A percentile compares a stretch with the other conserved stretches of the same genome.
Conservation (phyloP, 768 basidiomycete species). For the Phylloporus sp. region DNA sequence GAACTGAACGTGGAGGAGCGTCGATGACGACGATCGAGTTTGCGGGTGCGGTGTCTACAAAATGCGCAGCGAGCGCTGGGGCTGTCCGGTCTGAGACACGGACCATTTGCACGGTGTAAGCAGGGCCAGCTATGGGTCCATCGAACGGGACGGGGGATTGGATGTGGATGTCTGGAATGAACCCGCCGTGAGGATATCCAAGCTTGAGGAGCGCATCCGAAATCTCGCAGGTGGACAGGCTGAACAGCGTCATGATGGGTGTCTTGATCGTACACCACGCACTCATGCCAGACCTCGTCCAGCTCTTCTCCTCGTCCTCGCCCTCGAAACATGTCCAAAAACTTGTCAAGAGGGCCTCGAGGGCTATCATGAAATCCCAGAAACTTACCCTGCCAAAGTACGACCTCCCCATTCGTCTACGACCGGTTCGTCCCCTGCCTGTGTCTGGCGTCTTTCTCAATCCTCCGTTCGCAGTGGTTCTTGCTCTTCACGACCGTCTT, state of each 20-base stretch:
- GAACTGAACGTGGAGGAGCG: conserved; percentile 60
- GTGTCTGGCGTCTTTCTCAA: conserved; percentile 7
- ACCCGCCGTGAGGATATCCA: conserved; percentile 64
- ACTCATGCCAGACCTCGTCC: conserved; percentile 11
- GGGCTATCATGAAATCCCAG: conserved; percentile 70
- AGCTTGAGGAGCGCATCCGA: conserved; percentile 89
- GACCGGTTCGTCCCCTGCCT: conserved; percentile 48
- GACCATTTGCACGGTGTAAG: conserved; percentile 88
- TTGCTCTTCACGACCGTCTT: conserved; percentile 63
- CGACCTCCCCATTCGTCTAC: conserved; percentile 65
- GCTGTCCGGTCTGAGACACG: conserved; percentile 50
- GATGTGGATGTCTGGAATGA: conserved; percentile 73
- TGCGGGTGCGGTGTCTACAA: conserved; percentile 71
- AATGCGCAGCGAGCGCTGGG: conserved; percentile 67
- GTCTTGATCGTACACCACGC: neutral
- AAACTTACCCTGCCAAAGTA: conserved; percentile 59
- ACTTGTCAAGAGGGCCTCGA: conserved; percentile 42
- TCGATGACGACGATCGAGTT: conserved; percentile 71
- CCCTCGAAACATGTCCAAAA: conserved; percentile 29
- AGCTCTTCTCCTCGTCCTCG: conserved; percentile 7
- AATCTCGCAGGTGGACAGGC: conserved; percentile 76
- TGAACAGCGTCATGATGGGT: conserved; percentile 15
- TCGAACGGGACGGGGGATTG: conserved; percentile 37
- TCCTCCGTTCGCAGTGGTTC: conserved; percentile 72
- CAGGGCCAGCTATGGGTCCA: conserved; percentile 64